Conservation (phyloP, 192 early-diverging fungal species). For the Linnemannia zychae region DNA sequence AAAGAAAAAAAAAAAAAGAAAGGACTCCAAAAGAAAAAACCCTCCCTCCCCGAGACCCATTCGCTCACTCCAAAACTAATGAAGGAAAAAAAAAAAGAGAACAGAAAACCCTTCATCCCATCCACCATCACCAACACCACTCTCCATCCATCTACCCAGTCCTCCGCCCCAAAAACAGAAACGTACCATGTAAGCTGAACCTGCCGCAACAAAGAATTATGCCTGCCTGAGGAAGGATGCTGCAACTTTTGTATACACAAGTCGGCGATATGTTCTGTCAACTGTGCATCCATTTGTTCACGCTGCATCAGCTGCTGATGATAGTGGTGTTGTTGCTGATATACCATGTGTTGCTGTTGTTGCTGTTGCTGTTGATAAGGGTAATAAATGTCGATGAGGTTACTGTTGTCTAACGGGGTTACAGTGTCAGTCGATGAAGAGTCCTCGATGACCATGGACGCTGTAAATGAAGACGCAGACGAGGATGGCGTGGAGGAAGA, state of each 20-base stretch:
- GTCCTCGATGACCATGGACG: background rate
- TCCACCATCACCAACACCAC: background rate
- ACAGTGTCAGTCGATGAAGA: background rate
- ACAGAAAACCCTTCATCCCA: no score
- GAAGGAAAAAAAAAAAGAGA: no score
- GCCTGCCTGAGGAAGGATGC: conserved; percentile 27
- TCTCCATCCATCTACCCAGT: background rate
- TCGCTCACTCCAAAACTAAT: no score
- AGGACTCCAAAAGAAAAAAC: no score
- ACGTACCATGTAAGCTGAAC: conserved; percentile 44
- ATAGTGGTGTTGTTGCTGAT: background rate
- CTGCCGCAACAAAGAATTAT: conserved; percentile 21
- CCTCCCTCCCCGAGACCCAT: no score
- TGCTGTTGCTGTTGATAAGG: background rate
- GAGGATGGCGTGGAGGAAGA: background rate
- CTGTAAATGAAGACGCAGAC: background rate
- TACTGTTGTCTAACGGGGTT: background rate
- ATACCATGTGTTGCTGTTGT: background rate
- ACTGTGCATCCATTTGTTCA: conserved; percentile 24
- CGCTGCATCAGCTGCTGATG: conserved; percentile 1
- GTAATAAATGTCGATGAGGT: background rate
- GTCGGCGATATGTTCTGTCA: conserved; percentile 32
- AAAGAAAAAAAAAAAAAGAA: no score
- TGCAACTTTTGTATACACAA: conserved; percentile 38
- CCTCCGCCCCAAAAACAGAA: background rate